Conservation (phyloP, 1,284 basidiomycete species). For the Abortiporus biennis region DNA sequence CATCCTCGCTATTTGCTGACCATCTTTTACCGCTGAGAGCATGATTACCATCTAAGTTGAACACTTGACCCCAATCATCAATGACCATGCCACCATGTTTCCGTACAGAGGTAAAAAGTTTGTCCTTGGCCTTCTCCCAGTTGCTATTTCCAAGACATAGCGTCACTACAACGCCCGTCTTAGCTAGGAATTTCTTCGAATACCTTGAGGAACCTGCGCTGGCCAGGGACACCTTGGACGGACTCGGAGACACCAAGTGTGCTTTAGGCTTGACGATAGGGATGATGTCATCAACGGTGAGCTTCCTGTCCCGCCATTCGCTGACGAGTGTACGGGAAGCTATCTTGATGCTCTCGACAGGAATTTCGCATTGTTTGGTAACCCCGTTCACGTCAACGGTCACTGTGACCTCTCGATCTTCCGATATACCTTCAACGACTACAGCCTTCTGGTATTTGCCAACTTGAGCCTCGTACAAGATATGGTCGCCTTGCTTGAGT, state of each 20-base stretch:
- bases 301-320: constrained; percentile 46
- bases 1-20: constrained; percentile 40
- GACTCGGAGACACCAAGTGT: constrained; percentile 33
- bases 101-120: constrained; percentile 39
- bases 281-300: constrained; percentile 34
- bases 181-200: constrained; percentile 33
- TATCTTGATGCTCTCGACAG: constrained; percentile 36
- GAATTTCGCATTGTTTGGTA: constrained; percentile 23
- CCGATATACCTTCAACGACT: constrained; percentile 31
- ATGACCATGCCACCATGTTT: constrained; percentile 54
- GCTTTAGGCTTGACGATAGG: constrained; percentile 29
- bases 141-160: constrained; percentile 17
- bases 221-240: constrained; percentile 32
- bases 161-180: constrained; percentile 32
- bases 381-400: constrained; percentile 34
- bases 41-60: constrained; percentile 50
- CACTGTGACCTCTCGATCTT: constrained; percentile 29
- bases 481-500: constrained; percentile 48
- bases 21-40: constrained; percentile 41
- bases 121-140: constrained; percentile 28
- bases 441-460: constrained; percentile 23
- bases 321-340: constrained; percentile 39
- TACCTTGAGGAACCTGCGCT: constrained; percentile 26
- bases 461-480: too few species aligned
- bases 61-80: constrained; percentile 62